These are phyloP conservation scores for Psilocybe sp. DNA, from an alignment of 768 basidiomycete genomes.

Conservation along the genomic window DNA sequence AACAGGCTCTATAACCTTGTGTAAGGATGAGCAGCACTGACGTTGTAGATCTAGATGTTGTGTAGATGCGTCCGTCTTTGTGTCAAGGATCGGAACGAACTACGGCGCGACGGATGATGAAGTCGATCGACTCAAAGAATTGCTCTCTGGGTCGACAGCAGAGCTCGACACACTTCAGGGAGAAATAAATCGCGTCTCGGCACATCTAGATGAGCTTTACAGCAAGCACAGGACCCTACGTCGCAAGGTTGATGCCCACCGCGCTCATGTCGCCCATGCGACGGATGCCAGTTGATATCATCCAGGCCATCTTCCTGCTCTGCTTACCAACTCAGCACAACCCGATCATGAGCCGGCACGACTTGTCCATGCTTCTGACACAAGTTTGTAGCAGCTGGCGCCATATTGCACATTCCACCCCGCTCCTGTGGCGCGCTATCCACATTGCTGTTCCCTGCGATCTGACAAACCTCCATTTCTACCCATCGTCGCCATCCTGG, in stretches of 20 bases:
- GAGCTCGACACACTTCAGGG: background rate
- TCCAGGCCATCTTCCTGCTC: constrained; percentile 17
- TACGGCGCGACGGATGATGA: constrained; percentile 5
- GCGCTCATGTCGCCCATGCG: constrained; percentile 8
- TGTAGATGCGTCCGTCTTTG: background rate
- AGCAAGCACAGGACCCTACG: background rate
- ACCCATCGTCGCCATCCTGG: background rate
- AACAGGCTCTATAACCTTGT: too few species aligned
- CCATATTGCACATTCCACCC: constrained; percentile 9
- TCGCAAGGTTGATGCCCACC: background rate
- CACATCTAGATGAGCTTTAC: background rate
- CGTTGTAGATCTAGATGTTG: background rate
- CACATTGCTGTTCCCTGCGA: constrained; percentile 12
- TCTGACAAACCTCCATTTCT: too few species aligned
- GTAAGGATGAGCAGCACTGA: background rate
- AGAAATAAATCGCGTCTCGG: background rate
- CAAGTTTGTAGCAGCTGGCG: constrained; percentile 17
- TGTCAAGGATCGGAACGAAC: constrained; percentile 4
- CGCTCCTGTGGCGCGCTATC: constrained; percentile 15
- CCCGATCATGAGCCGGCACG: constrained; percentile 6
- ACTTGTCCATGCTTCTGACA: constrained; percentile 14
- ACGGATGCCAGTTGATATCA: constrained; percentile 15
- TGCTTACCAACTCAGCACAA: constrained; percentile 13
- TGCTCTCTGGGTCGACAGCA: background rate
- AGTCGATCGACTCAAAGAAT: background rate